phyloP scores from a whole-genome alignment of 2,329 filamentous ascomycete genomes.

The Aspergillus japonicus region DNA sequence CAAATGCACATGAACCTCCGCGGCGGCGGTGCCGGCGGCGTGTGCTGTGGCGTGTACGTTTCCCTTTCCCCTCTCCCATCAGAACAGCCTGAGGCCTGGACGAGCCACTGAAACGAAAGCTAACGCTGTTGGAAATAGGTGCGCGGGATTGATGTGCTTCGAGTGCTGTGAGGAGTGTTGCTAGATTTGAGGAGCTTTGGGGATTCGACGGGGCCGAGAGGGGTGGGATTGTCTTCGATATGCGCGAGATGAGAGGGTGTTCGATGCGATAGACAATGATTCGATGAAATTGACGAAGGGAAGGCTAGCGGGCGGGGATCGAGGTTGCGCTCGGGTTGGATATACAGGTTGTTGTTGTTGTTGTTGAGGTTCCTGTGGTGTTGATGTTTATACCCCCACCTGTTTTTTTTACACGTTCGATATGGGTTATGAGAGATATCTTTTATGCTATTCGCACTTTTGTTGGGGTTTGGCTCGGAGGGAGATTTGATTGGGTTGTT shows the following conservation, averaged over 20 bases:
- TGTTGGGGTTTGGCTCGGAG: too few relatives aligned
- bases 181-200: conserved; percentile 11
- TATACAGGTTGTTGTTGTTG: neutral
- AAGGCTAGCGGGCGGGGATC: too few relatives aligned
- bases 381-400: neutral
- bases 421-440: neutral
- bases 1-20: conserved; percentile 27
- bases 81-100: too few relatives aligned
- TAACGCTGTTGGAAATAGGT: conserved; percentile 13
- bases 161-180: conserved; percentile 31
- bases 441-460: too few relatives aligned
- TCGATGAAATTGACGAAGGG: too few relatives aligned
- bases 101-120: neutral
- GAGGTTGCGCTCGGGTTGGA: neutral
- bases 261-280: neutral
- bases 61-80: neutral
- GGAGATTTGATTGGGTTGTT: too few relatives aligned
- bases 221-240: too few relatives aligned
- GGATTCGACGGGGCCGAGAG: too few relatives aligned
- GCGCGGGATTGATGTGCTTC: conserved; percentile 28
- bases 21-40: conserved; percentile 28
- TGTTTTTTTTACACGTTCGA: neutral
- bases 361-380: neutral
- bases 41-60: conserved; percentile 33
- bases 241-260: too few relatives aligned